These are phyloP conservation scores for Solanum habrochaites DNA, from an alignment of 257 asterid genomes.

Conservation along the genomic window DNA sequence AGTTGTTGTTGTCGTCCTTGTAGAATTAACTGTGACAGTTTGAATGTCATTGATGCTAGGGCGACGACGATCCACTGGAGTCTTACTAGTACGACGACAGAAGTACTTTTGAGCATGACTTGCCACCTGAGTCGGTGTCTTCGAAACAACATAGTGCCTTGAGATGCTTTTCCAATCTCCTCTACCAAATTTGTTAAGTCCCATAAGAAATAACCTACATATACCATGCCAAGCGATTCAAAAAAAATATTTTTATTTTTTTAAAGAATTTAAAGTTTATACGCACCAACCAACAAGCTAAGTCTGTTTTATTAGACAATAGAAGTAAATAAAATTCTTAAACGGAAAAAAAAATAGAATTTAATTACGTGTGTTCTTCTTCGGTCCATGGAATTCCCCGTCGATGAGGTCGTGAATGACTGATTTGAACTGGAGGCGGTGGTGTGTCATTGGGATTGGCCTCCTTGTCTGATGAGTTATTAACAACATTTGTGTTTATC, in stretches of 20 bases:
- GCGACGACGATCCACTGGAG: conserved; percentile 12
- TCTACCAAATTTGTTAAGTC: conserved; percentile 33
- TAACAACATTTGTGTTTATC: background rate
- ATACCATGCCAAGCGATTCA: background rate
- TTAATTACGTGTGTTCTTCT: conserved; percentile 30
- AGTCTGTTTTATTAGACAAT: too few relatives aligned
- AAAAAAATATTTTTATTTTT: background rate
- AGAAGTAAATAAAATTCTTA: too few relatives aligned
- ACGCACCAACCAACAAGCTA: too few relatives aligned
- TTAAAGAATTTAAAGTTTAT: background rate
- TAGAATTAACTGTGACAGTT: background rate
- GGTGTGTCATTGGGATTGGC: background rate
- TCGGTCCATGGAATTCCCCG: conserved; percentile 28
- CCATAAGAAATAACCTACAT: conserved; percentile 35
- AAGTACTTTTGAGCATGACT: conserved; percentile 51
- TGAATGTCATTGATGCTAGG: conserved; percentile 37
- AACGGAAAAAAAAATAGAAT: background rate
- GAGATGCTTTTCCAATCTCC: conserved; percentile 58
- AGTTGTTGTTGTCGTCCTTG: background rate
- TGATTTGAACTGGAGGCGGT: background rate
- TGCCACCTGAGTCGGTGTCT: conserved; percentile 40
- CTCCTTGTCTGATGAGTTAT: background rate
- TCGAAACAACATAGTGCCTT: conserved; percentile 21
- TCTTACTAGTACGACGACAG: conserved; percentile 10
- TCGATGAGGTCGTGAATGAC: background rate